Percentiles rank a stretch among this genome's conserved stretches.
Conservation (phyloP, 2,329 filamentous ascomycete species). For the Fusarium ambrosium region DNA sequence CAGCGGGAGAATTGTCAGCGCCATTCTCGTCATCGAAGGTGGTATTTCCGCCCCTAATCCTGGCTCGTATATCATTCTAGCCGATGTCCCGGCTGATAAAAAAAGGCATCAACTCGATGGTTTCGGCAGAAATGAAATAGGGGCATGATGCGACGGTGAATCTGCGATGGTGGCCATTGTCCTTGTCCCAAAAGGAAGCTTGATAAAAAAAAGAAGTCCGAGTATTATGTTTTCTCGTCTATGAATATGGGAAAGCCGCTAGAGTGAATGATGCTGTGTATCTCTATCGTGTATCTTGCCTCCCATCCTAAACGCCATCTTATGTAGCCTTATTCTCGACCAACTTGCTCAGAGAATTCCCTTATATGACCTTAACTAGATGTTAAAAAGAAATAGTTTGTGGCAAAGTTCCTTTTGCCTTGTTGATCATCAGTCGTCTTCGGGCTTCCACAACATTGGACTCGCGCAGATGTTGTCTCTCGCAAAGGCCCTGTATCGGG, state of each 20-base stretch:
- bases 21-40: neutral
- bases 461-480: constrained; percentile 62
- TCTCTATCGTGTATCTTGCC: neutral
- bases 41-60: neutral
- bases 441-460: constrained; percentile 49
- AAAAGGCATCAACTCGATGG: neutral
- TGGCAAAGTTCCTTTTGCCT: neutral
- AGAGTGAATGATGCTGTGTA: neutral
- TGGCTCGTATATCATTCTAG: neutral
- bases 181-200: neutral
- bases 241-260: neutral
- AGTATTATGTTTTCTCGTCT: neutral
- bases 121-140: neutral
- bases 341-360: neutral
- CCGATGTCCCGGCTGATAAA: neutral
- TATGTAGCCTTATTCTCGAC: neutral
- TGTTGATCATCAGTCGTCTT: constrained; percentile 21
- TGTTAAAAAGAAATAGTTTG: neutral
- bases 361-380: neutral
- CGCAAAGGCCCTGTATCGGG: constrained; percentile 66
- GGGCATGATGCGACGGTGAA: neutral
- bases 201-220: neutral
- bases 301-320: neutral
- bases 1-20: neutral
- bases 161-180: neutral